phyloP scores from a whole-genome alignment of 2,329 filamentous ascomycete genomes.

The Alternaria hordeiaustralica region DNA sequence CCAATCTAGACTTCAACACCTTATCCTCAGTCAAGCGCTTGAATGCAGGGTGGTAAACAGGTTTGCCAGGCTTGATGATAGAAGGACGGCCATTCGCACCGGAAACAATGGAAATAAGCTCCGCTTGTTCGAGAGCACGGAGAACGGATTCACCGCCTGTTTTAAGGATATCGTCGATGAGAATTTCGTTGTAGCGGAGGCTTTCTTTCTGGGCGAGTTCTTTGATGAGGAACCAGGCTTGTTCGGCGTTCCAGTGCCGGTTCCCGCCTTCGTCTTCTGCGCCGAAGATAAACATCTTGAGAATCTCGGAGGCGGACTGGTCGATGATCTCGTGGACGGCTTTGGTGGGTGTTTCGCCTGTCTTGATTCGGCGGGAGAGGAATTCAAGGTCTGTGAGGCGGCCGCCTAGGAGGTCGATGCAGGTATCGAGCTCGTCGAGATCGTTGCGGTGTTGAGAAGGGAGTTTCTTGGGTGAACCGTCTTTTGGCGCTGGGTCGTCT shows the following conservation, averaged over 20 bases:
- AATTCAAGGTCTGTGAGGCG: slow-evolving; percentile 96
- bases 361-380: slow-evolving; percentile 85
- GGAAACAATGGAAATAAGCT: slow-evolving; percentile 79
- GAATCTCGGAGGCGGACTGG: slow-evolving; percentile 85
- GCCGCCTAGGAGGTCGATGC: slow-evolving; percentile 83
- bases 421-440: slow-evolving; percentile 76
- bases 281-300: slow-evolving; percentile 86
- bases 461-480: slow-evolving; percentile 50
- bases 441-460: slow-evolving; percentile 60
- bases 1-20: slow-evolving; percentile 73
- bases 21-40: slow-evolving; percentile 71
- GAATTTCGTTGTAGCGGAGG: slow-evolving; percentile 83
- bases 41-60: slow-evolving; percentile 87
- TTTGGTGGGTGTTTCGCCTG: slow-evolving; percentile 79
- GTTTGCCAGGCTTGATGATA: slow-evolving; percentile 79
- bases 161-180: slow-evolving; percentile 78
- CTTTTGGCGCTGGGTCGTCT: slow-evolving; percentile 49
- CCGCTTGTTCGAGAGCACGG: slow-evolving; percentile 80
- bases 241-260: slow-evolving; percentile 78
- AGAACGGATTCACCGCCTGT: slow-evolving; percentile 75
- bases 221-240: slow-evolving; percentile 90
- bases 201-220: slow-evolving; percentile 71
- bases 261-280: slow-evolving; percentile 59
- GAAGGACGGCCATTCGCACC: slow-evolving; percentile 77
- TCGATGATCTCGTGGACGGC: slow-evolving; percentile 89